Conservation (phyloP, 805 yeast species). For the Yamadazyma philogaea region DNA sequence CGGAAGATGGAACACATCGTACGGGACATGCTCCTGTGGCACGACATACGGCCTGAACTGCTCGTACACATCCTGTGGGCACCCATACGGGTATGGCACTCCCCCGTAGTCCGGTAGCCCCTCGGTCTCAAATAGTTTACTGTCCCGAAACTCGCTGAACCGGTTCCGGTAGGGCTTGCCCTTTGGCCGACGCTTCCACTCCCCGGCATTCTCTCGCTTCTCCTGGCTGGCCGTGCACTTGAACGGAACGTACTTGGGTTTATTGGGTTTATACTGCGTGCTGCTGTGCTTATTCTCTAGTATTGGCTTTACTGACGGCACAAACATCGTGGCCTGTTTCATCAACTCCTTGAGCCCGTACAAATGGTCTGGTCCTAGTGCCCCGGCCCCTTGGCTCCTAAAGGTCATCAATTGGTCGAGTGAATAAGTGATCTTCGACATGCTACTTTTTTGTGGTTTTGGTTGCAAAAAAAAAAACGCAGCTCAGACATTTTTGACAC, state of each 20-base stretch:
- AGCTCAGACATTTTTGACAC: too few relatives aligned
- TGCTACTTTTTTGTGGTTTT: background rate
- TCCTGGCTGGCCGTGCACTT: background rate
- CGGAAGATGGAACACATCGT: slow-evolving; percentile 6
- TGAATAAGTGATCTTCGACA: background rate
- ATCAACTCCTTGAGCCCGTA: slow-evolving; percentile 1
- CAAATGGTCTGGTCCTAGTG: background rate
- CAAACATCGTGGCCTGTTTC: slow-evolving; percentile 1
- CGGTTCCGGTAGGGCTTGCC: background rate
- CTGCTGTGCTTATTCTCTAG: background rate
- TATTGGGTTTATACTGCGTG: background rate
- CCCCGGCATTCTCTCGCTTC: background rate
- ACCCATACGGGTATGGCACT: background rate
- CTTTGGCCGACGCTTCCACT: background rate
- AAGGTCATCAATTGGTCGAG: background rate
- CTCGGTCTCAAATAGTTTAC: background rate
- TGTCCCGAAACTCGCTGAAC: background rate
- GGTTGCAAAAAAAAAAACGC: slow-evolving; percentile 3
- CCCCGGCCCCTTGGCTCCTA: background rate
- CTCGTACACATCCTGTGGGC: background rate
- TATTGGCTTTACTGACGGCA: background rate
- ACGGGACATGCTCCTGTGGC: background rate
- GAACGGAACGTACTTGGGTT: background rate
- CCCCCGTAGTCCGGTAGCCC: background rate
- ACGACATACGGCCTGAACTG: background rate